Percentiles rank a stretch among this genome's conserved stretches.
Evolutionary conservation across 2,329 filamentous ascomycete genomes (phyloP).

Genomic region (Didymella keratinophila): DNA sequence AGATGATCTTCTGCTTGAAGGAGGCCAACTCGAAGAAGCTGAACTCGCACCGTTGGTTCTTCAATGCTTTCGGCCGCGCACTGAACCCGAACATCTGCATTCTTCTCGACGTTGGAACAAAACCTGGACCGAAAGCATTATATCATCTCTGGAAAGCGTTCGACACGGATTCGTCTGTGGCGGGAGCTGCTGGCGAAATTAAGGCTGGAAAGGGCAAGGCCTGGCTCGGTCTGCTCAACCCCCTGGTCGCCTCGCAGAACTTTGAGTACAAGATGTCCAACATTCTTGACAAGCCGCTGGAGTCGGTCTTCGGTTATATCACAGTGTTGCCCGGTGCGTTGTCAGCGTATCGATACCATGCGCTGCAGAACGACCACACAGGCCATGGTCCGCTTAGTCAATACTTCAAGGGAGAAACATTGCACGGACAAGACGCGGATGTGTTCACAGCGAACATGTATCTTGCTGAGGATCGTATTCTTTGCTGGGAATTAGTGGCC

Average conservation of each 20-base stretch:
- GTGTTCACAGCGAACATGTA: slow-evolving; percentile 99
- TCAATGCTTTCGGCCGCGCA: slow-evolving; percentile 94
- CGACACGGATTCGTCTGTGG: slow-evolving; percentile 96
- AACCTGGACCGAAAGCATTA: slow-evolving; percentile 85
- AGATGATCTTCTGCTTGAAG: slow-evolving; percentile 98
- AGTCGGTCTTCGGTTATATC: slow-evolving; percentile 98
- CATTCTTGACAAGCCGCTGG: slow-evolving; percentile 95
- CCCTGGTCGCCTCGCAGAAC: slow-evolving; percentile 94
- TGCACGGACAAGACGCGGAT: slow-evolving; percentile 94
- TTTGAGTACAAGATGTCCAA: slow-evolving; percentile 99
- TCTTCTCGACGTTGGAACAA: slow-evolving; percentile 93
- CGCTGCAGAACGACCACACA: slow-evolving; percentile 93
- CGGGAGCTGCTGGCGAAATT: slow-evolving; percentile 96
- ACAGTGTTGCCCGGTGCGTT: slow-evolving; percentile 94
- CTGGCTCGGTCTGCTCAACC: slow-evolving; percentile 85
- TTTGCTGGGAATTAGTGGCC: slow-evolving; percentile 94
- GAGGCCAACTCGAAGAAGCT: slow-evolving; percentile 98
- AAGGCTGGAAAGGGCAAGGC: slow-evolving; percentile 93
- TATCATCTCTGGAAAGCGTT: slow-evolving; percentile 99
- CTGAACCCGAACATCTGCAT: slow-evolving; percentile 97
- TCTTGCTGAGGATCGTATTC: slow-evolving; percentile 85
- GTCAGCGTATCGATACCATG: slow-evolving; percentile 94
- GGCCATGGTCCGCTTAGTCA: slow-evolving; percentile 95
- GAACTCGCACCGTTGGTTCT: slow-evolving; percentile 99
- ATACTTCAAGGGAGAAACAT: slow-evolving; percentile 98